phyloP scores from a whole-genome alignment of 2,329 filamentous ascomycete genomes.

The Aspergillus brunneoviolaceus region DNA sequence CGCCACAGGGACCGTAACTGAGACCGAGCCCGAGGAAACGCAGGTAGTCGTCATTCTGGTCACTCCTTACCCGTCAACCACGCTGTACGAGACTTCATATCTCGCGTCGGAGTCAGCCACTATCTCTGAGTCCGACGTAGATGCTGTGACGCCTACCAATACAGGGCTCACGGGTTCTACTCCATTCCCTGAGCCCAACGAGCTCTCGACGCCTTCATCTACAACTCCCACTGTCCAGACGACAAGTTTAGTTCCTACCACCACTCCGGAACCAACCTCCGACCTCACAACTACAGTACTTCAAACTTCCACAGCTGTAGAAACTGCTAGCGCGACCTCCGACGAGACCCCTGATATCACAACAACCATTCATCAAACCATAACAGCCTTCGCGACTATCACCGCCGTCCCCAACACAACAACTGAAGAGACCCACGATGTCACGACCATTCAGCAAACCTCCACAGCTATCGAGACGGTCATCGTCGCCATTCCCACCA shows the following conservation, averaged over 20 bases:
- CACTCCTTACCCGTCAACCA: slow-evolving; percentile 5
- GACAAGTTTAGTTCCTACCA: background rate
- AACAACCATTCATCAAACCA: background rate
- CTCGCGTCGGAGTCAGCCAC: background rate
- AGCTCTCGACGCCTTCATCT: background rate
- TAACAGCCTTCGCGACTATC: background rate
- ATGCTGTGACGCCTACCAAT: background rate
- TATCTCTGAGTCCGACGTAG: background rate
- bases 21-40: background rate
- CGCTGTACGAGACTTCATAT: background rate
- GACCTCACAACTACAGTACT: background rate
- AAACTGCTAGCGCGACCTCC: background rate
- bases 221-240: background rate
- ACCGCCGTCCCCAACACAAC: background rate
- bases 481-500: background rate
- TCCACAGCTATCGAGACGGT: slow-evolving; percentile 4
- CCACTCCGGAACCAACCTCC: background rate
- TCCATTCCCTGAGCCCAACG: background rate
- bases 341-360: background rate
- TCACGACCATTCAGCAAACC: slow-evolving; percentile 5
- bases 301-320: background rate
- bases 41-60: slow-evolving; percentile 7
- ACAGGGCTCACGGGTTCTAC: background rate
- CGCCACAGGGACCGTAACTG: background rate
- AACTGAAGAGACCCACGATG: background rate